Evolutionary conservation across 2,329 filamentous ascomycete genomes (phyloP).

Genomic region (Xylariaceae sp.): DNA sequence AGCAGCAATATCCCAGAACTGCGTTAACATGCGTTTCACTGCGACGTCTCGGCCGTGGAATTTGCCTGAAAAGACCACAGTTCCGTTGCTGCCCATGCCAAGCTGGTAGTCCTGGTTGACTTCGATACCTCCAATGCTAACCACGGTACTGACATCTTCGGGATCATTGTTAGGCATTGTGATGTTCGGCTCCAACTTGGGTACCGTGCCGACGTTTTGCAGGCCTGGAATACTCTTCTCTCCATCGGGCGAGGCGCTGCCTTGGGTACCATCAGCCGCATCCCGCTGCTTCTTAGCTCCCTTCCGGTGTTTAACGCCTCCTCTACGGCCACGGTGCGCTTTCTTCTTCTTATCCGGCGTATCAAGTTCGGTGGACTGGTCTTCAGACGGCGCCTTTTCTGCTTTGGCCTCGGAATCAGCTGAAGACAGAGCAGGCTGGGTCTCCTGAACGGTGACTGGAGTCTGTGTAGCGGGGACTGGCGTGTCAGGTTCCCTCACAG

Average conservation of each 20-base stretch:
- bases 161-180: constrained; percentile 53
- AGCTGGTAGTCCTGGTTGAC: constrained; percentile 60
- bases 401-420: constrained; percentile 18
- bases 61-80: constrained; percentile 87
- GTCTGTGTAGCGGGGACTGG: constrained; percentile 1
- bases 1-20: constrained; percentile 92
- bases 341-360: constrained; percentile 57
- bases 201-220: constrained; percentile 51
- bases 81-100: constrained; percentile 89
- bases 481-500: background rate
- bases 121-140: constrained; percentile 59
- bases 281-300: constrained; percentile 52
- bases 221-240: constrained; percentile 55
- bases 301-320: constrained; percentile 62
- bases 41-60: constrained; percentile 92
- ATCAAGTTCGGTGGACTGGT: constrained; percentile 27
- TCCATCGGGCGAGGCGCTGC: constrained; percentile 36
- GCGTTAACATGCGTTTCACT: constrained; percentile 92
- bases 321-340: constrained; percentile 64
- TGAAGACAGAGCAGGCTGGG: constrained; percentile 16
- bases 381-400: constrained; percentile 19
- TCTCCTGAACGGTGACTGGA: constrained; percentile 14
- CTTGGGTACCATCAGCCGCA: constrained; percentile 45
- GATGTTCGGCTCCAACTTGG: constrained; percentile 56
- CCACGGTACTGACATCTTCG: constrained; percentile 54